Evolutionary conservation across 768 basidiomycete species (phyloP).

Genomic region (Hericium rajendrae): DNA sequence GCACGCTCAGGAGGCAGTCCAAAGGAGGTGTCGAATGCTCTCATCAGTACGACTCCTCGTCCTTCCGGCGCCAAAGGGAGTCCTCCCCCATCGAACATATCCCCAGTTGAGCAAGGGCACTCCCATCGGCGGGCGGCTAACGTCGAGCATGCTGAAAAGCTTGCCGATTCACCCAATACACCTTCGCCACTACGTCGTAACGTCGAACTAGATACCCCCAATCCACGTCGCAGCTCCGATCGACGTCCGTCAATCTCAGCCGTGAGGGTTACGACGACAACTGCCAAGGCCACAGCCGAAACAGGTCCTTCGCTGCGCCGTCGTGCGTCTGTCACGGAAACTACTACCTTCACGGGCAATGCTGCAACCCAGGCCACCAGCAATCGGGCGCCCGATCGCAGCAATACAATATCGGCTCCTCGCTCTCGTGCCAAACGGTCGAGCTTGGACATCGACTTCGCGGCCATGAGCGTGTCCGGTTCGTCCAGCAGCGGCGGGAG

Average conservation of each 20-base stretch:
- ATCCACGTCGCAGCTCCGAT: slow-evolving; percentile 38
- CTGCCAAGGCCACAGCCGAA: slow-evolving; percentile 24
- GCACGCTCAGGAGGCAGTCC: slow-evolving; percentile 48
- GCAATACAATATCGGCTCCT: slow-evolving; percentile 11
- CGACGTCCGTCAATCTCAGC: slow-evolving; percentile 37
- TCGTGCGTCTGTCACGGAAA: slow-evolving; percentile 13
- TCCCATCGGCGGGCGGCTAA: slow-evolving; percentile 40
- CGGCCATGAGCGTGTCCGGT: slow-evolving; percentile 28
- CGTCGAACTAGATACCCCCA: slow-evolving; percentile 42
- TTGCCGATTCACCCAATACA: slow-evolving; percentile 42
- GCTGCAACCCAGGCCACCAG: not conserved
- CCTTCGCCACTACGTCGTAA: slow-evolving; percentile 55
- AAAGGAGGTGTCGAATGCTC: slow-evolving; percentile 30
- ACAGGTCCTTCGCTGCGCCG: slow-evolving; percentile 10
- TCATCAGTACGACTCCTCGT: slow-evolving; percentile 31
- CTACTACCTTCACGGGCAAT: not conserved
- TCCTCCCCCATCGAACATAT: slow-evolving; percentile 37
- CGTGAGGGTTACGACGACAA: slow-evolving; percentile 17
- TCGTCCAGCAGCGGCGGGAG: slow-evolving; percentile 34
- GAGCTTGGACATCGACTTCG: slow-evolving; percentile 30
- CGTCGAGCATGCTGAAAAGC: slow-evolving; percentile 34
- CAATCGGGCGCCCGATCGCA: slow-evolving; percentile 12
- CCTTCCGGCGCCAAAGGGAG: slow-evolving; percentile 29
- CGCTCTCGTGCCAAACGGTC: slow-evolving; percentile 11
- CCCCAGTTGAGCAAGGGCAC: slow-evolving; percentile 35